Conservation (phyloP, 2,329 filamentous ascomycete species). For the Calonectria pauciramosa region DNA sequence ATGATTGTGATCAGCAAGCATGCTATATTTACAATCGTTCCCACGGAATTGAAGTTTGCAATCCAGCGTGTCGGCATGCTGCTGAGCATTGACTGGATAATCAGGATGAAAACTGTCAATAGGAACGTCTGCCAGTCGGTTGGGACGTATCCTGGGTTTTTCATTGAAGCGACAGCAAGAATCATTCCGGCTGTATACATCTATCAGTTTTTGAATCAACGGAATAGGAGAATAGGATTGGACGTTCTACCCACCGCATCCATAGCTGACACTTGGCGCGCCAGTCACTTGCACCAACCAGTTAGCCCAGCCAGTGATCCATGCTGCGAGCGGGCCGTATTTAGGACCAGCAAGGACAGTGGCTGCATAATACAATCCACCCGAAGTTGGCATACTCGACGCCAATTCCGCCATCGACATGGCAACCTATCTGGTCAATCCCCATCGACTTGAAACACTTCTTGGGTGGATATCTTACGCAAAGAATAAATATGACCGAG, state of each 20-base stretch:
- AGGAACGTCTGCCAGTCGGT: conserved; percentile 30
- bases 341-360: conserved; percentile 27
- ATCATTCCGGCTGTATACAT: conserved; percentile 24
- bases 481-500: conserved; percentile 30
- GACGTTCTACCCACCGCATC: conserved; percentile 18
- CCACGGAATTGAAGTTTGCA: conserved; percentile 28
- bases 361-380: conserved; percentile 27
- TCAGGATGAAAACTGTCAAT: conserved; percentile 25
- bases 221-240: background rate
- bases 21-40: conserved; percentile 23
- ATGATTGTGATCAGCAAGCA: conserved; percentile 29
- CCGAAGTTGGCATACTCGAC: conserved; percentile 28
- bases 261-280: conserved; percentile 27
- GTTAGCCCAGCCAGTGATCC: conserved; percentile 30
- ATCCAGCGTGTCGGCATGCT: conserved; percentile 30
- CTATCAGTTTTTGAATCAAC: background rate
- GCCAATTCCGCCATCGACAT: conserved; percentile 31
- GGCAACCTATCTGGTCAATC: conserved; percentile 17
- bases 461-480: background rate
- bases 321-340: conserved; percentile 27
- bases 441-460: too few species aligned
- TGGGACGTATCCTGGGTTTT: conserved; percentile 25
- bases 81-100: conserved; percentile 19
- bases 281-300: conserved; percentile 30
- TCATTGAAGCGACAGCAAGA: conserved; percentile 22